Conservation (phyloP, 345 rosid genomes). For the Eutrema yunnanense region DNA sequence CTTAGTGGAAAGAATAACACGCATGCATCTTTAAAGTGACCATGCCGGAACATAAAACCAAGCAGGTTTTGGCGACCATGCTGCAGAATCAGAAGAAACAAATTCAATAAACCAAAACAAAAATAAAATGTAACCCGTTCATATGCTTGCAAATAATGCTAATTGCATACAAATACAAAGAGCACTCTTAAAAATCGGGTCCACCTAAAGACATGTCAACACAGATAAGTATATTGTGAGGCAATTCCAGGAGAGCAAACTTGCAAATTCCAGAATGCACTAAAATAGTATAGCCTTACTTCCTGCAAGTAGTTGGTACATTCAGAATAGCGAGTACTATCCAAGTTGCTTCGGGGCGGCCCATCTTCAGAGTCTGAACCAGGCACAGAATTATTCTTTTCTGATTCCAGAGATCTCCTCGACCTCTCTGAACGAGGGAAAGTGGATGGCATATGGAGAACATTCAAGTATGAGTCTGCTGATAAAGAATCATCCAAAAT, state of each 20-base stretch:
- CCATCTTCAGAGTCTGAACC: conserved; percentile 64
- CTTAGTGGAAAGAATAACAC: conserved; percentile 71
- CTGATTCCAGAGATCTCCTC: conserved; percentile 54
- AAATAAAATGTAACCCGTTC: neutral
- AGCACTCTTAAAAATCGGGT: neutral
- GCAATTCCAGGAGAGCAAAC: conserved; percentile 1
- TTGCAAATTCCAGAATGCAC: conserved; percentile 2
- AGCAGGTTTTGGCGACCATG: conserved; percentile 85
- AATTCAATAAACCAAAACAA: neutral
- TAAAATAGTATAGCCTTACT: conserved; percentile 38
- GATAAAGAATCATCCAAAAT: conserved; percentile 96
- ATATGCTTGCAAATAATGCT: conserved; percentile 11
- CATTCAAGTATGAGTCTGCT: conserved; percentile 95
- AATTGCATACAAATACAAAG: neutral
- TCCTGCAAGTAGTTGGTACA: conserved; percentile 85
- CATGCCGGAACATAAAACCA: conserved; percentile 86
- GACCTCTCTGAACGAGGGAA: conserved; percentile 94
- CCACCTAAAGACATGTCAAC: neutral
- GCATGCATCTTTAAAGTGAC: conserved; percentile 79
- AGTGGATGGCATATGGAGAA: conserved; percentile 91
- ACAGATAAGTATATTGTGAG: neutral
- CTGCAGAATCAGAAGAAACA: conserved; percentile 42
- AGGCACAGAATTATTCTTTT: conserved; percentile 42
- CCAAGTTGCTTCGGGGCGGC: conserved; percentile 91
- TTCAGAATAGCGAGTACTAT: conserved; percentile 63